Evolutionary conservation across 163 green algal species (phyloP), one percentile per base, ranked within the genome.

Genomic region (Chlorella variabilis): DNA sequence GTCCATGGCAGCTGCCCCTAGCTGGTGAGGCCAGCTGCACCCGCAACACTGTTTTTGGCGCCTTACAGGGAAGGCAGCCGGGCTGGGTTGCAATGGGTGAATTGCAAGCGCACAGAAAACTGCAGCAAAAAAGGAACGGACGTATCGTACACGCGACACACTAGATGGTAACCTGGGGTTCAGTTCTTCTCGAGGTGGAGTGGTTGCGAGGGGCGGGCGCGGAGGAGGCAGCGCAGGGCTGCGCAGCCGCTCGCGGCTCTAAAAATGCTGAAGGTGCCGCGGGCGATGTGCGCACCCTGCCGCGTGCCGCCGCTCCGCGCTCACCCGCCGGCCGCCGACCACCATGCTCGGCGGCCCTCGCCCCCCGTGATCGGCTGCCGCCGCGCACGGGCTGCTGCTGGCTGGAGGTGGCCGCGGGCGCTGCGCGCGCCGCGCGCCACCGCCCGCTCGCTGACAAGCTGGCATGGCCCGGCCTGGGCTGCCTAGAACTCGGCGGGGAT

Each of bases 401-500:
- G 65, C 65, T 62, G n/a, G 42, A n/a, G 68, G 27, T 63, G 54
- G 54, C 6, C 23, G 23, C 23, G 23, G 6, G 20, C 54, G 23
- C 59, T 11, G 27, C 59, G 38, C 15, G 59, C 59, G 45, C 45
- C 45, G 15, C 45, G 45, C 59, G 3, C 8, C 29, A 29, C 70
- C 25, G 31, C 20, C n/a, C n/a, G n/a, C n/a, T n/a, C n/a, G 33
- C 48, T 65, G 65, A 41, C 62, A 54, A 56, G 65, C 65, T 34
- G 25, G 36, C 27, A 54, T 31, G 59, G 8, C 27, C 59, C 3
- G 59, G 4, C 20, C 27, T 27, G n/a, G 59, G 27, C 31, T 36
- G 68, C 59, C 70, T 39, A 80, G 73, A 80, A 80, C 73, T 80
- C 73, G 38, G 73, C 73, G n/a, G 73, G 73, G 73, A 80, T 80